Evolutionary conservation across 495 filamentous ascomycete species (phyloP).

Genomic region (Cryomyces minteri): DNA sequence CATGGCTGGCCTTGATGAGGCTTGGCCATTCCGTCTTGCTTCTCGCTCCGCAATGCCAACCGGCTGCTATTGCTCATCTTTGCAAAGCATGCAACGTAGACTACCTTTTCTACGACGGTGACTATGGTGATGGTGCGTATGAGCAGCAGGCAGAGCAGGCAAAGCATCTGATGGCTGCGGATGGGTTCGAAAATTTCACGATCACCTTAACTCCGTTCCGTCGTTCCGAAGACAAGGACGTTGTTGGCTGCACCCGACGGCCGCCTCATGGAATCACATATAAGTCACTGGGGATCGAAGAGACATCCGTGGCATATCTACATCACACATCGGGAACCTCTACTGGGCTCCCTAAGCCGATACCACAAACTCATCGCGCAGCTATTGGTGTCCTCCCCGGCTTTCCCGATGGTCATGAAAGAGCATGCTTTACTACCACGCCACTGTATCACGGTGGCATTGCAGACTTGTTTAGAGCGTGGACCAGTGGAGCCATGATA

Average conservation of each 20-base stretch:
- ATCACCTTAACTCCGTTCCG: neutral
- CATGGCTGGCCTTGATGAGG: slow-evolving; percentile 32
- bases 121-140: slow-evolving; percentile 5
- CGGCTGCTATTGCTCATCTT: slow-evolving; percentile 25
- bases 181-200: neutral
- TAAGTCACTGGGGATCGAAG: neutral
- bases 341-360: slow-evolving; percentile 33
- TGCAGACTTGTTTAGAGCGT: slow-evolving; percentile 37
- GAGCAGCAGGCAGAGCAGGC: neutral
- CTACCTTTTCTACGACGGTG: slow-evolving; percentile 20
- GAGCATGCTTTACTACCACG: slow-evolving; percentile 40
- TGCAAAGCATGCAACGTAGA: slow-evolving; percentile 19
- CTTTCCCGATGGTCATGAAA: slow-evolving; percentile 9
- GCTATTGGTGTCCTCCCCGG: slow-evolving; percentile 30
- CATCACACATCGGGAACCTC: slow-evolving; percentile 30
- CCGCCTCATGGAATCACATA: neutral
- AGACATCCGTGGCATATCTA: slow-evolving; percentile 12
- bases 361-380: slow-evolving; percentile 29
- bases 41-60: slow-evolving; percentile 34
- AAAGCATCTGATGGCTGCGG: neutral
- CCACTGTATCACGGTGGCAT: slow-evolving; percentile 41
- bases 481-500: slow-evolving; percentile 29
- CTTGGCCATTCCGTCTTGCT: slow-evolving; percentile 30
- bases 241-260: neutral
- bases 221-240: too few species aligned